Conservation (phyloP, 805 yeast genomes). For the Sugiyamaella valdiviana region DNA sequence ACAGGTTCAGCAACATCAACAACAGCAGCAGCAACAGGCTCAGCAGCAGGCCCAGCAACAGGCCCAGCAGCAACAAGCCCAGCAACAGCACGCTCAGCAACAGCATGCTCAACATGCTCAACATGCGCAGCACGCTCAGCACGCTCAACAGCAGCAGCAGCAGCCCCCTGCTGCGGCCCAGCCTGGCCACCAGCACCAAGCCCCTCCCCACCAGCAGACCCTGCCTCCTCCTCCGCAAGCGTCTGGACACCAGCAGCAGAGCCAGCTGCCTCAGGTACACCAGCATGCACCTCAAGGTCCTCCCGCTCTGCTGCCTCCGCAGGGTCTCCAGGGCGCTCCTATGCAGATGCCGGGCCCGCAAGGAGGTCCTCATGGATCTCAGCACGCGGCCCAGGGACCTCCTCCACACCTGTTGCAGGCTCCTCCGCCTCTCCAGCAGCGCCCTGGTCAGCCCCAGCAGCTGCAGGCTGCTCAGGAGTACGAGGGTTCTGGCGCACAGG, state of each 20-base stretch:
- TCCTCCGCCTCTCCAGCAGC: background rate
- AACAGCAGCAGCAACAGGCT: conserved; percentile 4
- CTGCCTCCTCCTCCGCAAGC: conserved; percentile 42
- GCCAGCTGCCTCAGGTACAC: conserved; percentile 20
- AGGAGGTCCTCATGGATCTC: background rate
- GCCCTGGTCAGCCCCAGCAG: background rate
- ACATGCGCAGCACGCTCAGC: conserved; percentile 1
- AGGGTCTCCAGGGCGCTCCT: background rate
- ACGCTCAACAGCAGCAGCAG: conserved; percentile 35
- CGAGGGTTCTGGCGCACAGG: too few relatives aligned
- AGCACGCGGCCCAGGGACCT: background rate
- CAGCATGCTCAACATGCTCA: background rate
- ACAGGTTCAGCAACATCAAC: conserved; percentile 15
- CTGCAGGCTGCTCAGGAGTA: conserved; percentile 1
- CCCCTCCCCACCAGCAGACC: conserved; percentile 11
- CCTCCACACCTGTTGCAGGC: conserved; percentile 1
- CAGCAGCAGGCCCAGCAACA: conserved; percentile 31
- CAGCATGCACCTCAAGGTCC: conserved; percentile 20
- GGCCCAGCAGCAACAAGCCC: conserved; percentile 48
- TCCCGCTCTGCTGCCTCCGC: conserved; percentile 11
- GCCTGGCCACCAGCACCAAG: conserved; percentile 16
- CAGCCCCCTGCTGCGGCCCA: conserved; percentile 45
- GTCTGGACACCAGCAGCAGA: conserved; percentile 18
- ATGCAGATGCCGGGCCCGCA: background rate
- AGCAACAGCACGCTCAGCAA: background rate